Percentiles rank a stretch among this genome's conserved stretches.
Conservation (phyloP, 306 rosid genomes). For the Trifolium dubium region DNA sequence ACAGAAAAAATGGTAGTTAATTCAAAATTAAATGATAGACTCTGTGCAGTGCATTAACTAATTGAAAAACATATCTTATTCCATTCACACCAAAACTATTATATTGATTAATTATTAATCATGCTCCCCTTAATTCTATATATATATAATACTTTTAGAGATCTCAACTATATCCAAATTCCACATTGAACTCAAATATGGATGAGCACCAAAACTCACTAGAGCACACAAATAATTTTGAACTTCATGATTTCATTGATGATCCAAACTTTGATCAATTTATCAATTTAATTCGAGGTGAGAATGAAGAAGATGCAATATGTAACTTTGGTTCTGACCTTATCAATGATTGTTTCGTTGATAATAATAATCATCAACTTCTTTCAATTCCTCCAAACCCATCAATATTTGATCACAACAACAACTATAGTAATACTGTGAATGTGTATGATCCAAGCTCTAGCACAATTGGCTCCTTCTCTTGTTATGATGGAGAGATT, state of each 20-base stretch:
- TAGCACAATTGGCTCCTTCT: conserved; percentile 50
- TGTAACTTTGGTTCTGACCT: conserved; percentile 53
- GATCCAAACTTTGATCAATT: conserved; percentile 69
- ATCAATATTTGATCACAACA: conserved; percentile 30
- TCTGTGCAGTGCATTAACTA: neutral
- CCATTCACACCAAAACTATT: conserved; percentile 46
- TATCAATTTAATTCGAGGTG: conserved; percentile 74
- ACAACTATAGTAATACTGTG: neutral
- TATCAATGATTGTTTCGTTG: conserved; percentile 56
- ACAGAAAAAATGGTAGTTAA: too few species aligned
- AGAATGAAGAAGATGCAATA: conserved; percentile 44
- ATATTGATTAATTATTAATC: conserved; percentile 3
- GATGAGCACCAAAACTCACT: conserved; percentile 43
- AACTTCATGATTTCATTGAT: conserved; percentile 62
- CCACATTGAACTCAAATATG: conserved; percentile 38
- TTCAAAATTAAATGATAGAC: neutral
- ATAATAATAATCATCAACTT: conserved; percentile 43
- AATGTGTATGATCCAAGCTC: conserved; percentile 52
- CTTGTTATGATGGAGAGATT: conserved; percentile 49
- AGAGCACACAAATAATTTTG: conserved; percentile 49
- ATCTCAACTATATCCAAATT: conserved; percentile 32
- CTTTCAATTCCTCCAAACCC: conserved; percentile 35
- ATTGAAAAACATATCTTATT: conserved; percentile 25
- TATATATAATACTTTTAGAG: conserved; percentile 26
- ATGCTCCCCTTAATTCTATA: conserved; percentile 31